A percentile compares a stretch with the other conserved stretches of the same genome.
Conservation (phyloP, 768 basidiomycete species). For the Rhodosporidiobolus odoratus region DNA sequence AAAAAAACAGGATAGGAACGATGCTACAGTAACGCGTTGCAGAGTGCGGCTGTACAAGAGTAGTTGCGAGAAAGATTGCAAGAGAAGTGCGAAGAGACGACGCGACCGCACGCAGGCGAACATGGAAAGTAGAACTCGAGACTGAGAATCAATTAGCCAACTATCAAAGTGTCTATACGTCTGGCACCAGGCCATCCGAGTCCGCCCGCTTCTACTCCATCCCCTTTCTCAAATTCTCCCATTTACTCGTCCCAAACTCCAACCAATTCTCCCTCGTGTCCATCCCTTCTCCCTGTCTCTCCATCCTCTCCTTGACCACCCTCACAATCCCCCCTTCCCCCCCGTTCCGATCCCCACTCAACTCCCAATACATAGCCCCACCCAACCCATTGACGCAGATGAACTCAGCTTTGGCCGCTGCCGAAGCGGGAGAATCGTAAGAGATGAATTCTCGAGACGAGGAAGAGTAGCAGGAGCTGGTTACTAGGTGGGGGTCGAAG, state of each 20-base stretch:
- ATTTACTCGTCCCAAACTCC: conserved; percentile 66
- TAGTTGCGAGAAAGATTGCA: too few relatives aligned
- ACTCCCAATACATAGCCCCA: conserved; percentile 89
- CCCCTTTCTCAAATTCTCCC: conserved; percentile 64
- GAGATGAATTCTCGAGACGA: conserved; percentile 71
- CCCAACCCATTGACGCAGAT: conserved; percentile 70
- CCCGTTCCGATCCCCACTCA: conserved; percentile 76
- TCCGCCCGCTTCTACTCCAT: conserved; percentile 1
- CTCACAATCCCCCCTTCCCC: conserved; percentile 65
- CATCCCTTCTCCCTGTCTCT: conserved; percentile 51
- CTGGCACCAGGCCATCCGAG: background rate
- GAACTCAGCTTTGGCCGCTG: conserved; percentile 69
- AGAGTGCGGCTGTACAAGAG: too few relatives aligned
- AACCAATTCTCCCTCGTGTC: conserved; percentile 76
- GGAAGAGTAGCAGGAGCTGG: conserved; percentile 80
- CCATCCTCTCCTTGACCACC: conserved; percentile 55
- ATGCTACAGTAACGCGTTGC: too few relatives aligned
- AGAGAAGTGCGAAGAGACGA: too few relatives aligned
- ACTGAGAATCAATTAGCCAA: background rate
- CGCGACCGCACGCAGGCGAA: too few relatives aligned
- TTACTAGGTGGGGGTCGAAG: conserved; percentile 62
- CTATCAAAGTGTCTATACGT: background rate
- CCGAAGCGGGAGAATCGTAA: conserved; percentile 69
- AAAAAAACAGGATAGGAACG: too few relatives aligned
- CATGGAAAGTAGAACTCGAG: too few relatives aligned